These are phyloP conservation scores for Lathyrus aphaca DNA, from an alignment of 306 rosid genomes.

Conservation along the genomic window DNA sequence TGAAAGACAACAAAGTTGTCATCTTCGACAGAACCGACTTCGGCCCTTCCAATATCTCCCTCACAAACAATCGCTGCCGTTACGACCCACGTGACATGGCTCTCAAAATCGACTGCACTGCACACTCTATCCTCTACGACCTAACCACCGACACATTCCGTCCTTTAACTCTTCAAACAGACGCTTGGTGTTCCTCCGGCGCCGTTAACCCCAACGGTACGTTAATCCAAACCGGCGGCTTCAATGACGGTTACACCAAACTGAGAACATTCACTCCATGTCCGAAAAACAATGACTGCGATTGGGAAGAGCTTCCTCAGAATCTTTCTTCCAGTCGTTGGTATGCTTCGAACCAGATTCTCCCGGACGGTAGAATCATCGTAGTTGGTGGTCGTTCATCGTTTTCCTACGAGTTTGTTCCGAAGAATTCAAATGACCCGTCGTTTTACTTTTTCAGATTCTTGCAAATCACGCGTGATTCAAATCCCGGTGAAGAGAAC, in stretches of 20 bases:
- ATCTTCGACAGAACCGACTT: conserved; percentile 76
- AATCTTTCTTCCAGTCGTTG: conserved; percentile 49
- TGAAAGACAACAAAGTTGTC: conserved; percentile 63
- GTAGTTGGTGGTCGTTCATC: conserved; percentile 60
- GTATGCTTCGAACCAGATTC: conserved; percentile 73
- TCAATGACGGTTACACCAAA: conserved; percentile 53
- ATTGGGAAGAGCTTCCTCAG: conserved; percentile 52
- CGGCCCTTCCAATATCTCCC: conserved; percentile 77
- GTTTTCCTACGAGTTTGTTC: conserved; percentile 70
- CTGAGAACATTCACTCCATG: conserved; percentile 59
- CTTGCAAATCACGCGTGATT: conserved; percentile 60
- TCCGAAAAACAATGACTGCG: conserved; percentile 45
- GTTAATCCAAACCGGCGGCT: conserved; percentile 78
- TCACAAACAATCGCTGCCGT: conserved; percentile 44
- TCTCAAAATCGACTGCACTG: conserved; percentile 69
- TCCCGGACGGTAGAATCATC: conserved; percentile 62
- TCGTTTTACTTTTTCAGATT: conserved; percentile 43
- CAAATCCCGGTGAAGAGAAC: conserved; percentile 55
- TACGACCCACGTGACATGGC: conserved; percentile 38
- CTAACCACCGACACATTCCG: conserved; percentile 50
- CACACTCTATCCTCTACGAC: conserved; percentile 77
- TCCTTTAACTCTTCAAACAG: conserved; percentile 60
- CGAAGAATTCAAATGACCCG: conserved; percentile 35
- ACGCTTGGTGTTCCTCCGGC: conserved; percentile 90
- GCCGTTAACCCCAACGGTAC: conserved; percentile 53